Conservation (phyloP, 2,329 filamentous ascomycete species). For the Pestalotiopsis sp. region DNA sequence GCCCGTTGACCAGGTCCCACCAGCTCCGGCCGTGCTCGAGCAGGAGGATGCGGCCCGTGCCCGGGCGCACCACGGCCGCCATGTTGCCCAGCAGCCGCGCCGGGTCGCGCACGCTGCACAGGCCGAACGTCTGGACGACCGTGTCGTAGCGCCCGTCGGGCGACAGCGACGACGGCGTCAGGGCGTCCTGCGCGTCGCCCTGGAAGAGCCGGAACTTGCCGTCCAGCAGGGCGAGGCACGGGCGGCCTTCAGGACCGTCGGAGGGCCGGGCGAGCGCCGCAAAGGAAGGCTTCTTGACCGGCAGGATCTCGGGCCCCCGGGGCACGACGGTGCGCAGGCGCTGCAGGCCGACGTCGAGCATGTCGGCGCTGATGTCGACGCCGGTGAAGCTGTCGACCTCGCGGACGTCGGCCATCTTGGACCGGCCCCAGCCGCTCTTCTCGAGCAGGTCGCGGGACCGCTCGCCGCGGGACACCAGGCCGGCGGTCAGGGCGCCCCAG, state of each 20-base stretch:
- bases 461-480: conserved; percentile 18
- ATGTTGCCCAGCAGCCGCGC: conserved; percentile 55
- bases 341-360: conserved; percentile 59
- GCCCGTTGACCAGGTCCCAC: conserved; percentile 55
- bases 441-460: conserved; percentile 20
- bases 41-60: conserved; percentile 61
- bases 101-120: conserved; percentile 64
- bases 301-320: conserved; percentile 40
- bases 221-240: conserved; percentile 37
- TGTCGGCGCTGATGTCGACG: conserved; percentile 62
- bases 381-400: conserved; percentile 61
- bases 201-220: conserved; percentile 49
- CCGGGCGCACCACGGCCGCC: conserved; percentile 52
- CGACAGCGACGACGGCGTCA: conserved; percentile 37
- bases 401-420: conserved; percentile 3
- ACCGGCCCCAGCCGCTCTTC: conserved; percentile 14
- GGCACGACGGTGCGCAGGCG: conserved; percentile 50
- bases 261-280: conserved; percentile 23
- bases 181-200: conserved; percentile 47
- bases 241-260: not conserved
- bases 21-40: conserved; percentile 64
- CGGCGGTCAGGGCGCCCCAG: conserved; percentile 43
- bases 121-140: conserved; percentile 65
- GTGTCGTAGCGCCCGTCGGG: conserved; percentile 58
- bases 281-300: conserved; percentile 31